Evolutionary conservation across 2,329 filamentous ascomycete genomes (phyloP).

Genomic region (Blumeria graminis): DNA sequence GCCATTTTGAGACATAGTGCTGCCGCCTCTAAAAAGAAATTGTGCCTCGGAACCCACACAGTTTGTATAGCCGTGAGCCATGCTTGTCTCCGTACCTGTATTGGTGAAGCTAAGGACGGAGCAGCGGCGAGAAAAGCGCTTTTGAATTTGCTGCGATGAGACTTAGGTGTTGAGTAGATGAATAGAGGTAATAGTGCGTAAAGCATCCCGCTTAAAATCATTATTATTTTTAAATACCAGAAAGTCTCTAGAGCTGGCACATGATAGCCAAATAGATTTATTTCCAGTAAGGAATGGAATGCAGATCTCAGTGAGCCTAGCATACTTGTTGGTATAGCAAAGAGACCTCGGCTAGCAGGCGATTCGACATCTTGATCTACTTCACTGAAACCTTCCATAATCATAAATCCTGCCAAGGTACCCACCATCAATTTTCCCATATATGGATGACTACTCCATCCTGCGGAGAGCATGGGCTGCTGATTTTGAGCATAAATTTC

Average conservation of each 20-base stretch:
- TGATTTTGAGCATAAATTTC: slow-evolving; percentile 22
- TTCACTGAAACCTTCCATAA: slow-evolving; percentile 55
- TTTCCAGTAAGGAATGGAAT: slow-evolving; percentile 18
- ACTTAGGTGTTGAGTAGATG: slow-evolving; percentile 18
- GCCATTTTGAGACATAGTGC: slow-evolving; percentile 58
- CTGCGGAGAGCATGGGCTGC: slow-evolving; percentile 30
- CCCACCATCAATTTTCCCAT: slow-evolving; percentile 74
- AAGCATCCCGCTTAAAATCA: slow-evolving; percentile 28
- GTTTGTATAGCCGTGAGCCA: slow-evolving; percentile 88
- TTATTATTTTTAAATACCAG: slow-evolving; percentile 25
- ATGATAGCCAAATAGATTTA: slow-evolving; percentile 30
- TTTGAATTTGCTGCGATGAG: slow-evolving; percentile 28
- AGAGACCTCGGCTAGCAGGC: slow-evolving; percentile 40
- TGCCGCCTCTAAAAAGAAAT: slow-evolving; percentile 63
- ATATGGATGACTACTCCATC: slow-evolving; percentile 31
- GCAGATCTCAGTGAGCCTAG: slow-evolving; percentile 24
- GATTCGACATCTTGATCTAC: slow-evolving; percentile 35
- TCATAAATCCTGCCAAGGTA: slow-evolving; percentile 75
- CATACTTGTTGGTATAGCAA: slow-evolving; percentile 35
- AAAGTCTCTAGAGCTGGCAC: slow-evolving; percentile 21
- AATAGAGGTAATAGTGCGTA: slow-evolving; percentile 31
- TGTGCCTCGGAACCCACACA: slow-evolving; percentile 73
- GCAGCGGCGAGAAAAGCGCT: slow-evolving; percentile 23
- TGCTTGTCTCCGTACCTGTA: slow-evolving; percentile 64
- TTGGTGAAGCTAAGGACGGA: slow-evolving; percentile 56